Evolutionary conservation across 2,329 filamentous ascomycete species (phyloP).

Genomic region (Coleophoma crateriformis): DNA sequence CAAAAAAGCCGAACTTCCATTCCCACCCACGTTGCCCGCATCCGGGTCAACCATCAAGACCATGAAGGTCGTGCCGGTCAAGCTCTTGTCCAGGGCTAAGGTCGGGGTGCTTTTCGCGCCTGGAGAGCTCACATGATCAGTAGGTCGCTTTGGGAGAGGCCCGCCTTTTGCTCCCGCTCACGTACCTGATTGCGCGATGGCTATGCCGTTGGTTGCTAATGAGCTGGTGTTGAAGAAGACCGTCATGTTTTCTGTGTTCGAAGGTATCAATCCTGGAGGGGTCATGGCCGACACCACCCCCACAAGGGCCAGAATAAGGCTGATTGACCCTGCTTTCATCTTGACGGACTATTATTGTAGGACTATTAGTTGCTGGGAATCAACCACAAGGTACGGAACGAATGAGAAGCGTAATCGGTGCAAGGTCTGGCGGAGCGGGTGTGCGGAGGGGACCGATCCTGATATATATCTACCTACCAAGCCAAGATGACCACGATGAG

Average conservation of each 20-base stretch:
- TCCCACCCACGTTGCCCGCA: not conserved
- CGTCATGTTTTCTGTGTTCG: not conserved
- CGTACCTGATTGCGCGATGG: not conserved
- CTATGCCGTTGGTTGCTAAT: not conserved
- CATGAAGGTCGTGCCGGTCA: not conserved
- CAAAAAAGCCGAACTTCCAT: not conserved
- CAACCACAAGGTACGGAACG: too few relatives aligned
- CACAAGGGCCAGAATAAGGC: not conserved
- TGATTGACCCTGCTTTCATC: not conserved
- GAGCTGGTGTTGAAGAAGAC: not conserved
- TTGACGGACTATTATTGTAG: not conserved
- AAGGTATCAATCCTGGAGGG: not conserved
- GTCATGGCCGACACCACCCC: not conserved
- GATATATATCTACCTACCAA: too few relatives aligned
- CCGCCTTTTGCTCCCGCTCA: not conserved
- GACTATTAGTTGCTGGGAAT: too few relatives aligned
- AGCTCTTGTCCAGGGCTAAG: not conserved
- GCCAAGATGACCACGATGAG: too few relatives aligned
- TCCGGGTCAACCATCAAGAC: not conserved
- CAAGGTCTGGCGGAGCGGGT: too few relatives aligned
- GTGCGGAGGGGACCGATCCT: too few relatives aligned
- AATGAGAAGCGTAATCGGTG: too few relatives aligned
- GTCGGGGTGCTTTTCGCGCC: not conserved
- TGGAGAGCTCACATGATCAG: not conserved
- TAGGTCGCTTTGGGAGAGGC: not conserved